These are phyloP conservation scores for Stagonosporopsis chrysanthemi DNA, from an alignment of 2,329 filamentous ascomycete species.

Conservation along the genomic window DNA sequence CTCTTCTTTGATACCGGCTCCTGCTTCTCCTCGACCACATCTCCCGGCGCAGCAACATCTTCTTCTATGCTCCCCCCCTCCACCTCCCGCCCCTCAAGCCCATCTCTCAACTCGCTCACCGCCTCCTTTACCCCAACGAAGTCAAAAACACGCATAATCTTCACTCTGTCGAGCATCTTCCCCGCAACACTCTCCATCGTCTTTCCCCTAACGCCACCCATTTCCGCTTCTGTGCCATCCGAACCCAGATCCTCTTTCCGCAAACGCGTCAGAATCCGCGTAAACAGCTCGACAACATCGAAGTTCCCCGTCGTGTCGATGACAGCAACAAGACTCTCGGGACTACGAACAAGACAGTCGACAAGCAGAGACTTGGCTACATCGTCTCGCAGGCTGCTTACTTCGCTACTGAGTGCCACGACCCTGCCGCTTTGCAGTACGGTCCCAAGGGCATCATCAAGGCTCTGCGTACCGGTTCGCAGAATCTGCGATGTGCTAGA, in stretches of 20 bases:
- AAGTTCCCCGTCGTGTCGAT: slow-evolving; percentile 58
- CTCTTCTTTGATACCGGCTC: slow-evolving; percentile 19
- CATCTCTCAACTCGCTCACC: slow-evolving; percentile 54
- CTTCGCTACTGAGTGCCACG: slow-evolving; percentile 5
- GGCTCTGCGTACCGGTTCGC: neutral
- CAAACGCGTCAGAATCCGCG: neutral
- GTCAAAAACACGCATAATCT: slow-evolving; percentile 61
- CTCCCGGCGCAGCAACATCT: neutral
- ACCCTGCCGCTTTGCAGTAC: neutral
- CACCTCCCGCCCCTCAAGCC: slow-evolving; percentile 29
- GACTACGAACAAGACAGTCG: slow-evolving; percentile 47
- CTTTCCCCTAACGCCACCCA: neutral
- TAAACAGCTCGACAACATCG: slow-evolving; percentile 51
- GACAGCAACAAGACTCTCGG: slow-evolving; percentile 47
- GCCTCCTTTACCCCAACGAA: slow-evolving; percentile 57
- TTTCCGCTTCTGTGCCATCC: no score
- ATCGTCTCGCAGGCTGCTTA: neutral
- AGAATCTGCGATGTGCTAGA: neutral
- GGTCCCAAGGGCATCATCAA: neutral
- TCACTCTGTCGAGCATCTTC: slow-evolving; percentile 53
- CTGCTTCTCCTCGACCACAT: neutral
- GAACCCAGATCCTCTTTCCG: neutral
- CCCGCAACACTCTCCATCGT: neutral
- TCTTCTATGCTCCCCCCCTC: slow-evolving; percentile 12
- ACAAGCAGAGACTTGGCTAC: slow-evolving; percentile 44